Base-by-base conservation (phyloP, 1,284 basidiomycete species). In the Ustilago cynodontis region DNA sequence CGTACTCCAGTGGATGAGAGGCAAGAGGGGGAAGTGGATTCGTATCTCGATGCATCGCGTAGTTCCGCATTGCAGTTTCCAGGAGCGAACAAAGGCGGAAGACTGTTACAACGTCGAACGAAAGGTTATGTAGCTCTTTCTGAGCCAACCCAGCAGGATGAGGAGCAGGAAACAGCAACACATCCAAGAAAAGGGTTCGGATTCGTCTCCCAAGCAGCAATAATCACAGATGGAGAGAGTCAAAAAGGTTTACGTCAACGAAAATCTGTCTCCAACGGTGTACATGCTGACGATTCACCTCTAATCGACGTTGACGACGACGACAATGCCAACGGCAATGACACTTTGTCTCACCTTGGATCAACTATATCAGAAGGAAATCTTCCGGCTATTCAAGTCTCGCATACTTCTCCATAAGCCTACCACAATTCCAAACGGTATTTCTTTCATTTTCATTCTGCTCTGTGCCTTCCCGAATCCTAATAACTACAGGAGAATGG, bases 361-460 rank as follows among this genome's bases (percentile, higher is more conserved):
- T 20, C 41, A 43, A 7, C 41, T 20, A 16, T 0, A n/a, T 3
- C 22, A 14, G 37, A 1, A 43, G 20, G 10, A 39, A 51, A 16
- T 16, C 2, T 74, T 11, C 71, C 71, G 0, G 61, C 59, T 13
- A 74, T 74, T 10, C 66, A 74, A 41, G 71, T 74, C 22, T 74
- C 65, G 2, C 37, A 54, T 37, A 64, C 69, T 29, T 37, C 59
- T 6, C 33, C 47, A 10, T 43, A 28, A 11, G 22, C 22, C 20
- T 31, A 4, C 13, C 18, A n/a, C n/a, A n/a, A n/a, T n/a, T n/a
- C n/a, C n/a, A n/a, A n/a, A n/a, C n/a, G n/a, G n/a, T n/a, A 8
- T 8, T 8, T 7, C 18, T 20, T 20, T 43, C n/a, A 6, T n/a
- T 43, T 20, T 43, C 41, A 7, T 14, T 22, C 20, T 43, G 8